Percentiles rank a stretch among this genome's conserved stretches.
Conservation (phyloP, 208 protist species). For the Leishmania gerbilli region DNA sequence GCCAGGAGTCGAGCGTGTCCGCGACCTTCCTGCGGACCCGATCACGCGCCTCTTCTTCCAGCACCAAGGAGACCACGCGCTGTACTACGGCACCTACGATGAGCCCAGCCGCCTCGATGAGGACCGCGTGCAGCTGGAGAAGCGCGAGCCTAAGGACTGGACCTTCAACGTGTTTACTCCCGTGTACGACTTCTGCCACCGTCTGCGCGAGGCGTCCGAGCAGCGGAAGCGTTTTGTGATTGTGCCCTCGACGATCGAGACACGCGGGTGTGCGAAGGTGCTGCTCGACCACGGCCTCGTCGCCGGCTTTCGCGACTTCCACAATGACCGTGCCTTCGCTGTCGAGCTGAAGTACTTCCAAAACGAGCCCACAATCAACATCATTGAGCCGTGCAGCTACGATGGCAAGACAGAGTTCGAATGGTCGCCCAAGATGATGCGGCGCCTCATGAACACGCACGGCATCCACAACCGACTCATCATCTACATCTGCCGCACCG, state of each 20-base stretch:
- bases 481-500: conserved; percentile 84
- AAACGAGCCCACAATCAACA: conserved; percentile 83
- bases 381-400: conserved; percentile 88
- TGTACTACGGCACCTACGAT: conserved; percentile 92
- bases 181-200: conserved; percentile 91
- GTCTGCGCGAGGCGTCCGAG: conserved; percentile 84
- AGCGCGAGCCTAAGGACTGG: conserved; percentile 72
- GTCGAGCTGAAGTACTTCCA: conserved; percentile 94
- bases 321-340: conserved; percentile 91
- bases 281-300: conserved; percentile 90
- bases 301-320: conserved; percentile 90
- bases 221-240: conserved; percentile 91
- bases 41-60: conserved; percentile 93
- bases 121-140: conserved; percentile 87
- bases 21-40: conserved; percentile 88
- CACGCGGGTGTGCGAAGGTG: conserved; percentile 85
- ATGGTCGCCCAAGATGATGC: conserved; percentile 94
- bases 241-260: conserved; percentile 88
- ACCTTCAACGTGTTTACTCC: conserved; percentile 80
- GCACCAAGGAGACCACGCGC: conserved; percentile 89
- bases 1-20: conserved; percentile 79
- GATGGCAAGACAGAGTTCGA: conserved; percentile 91
- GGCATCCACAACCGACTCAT: conserved; percentile 89
- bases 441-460: conserved; percentile 80
- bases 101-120: conserved; percentile 67